phyloP scores from a whole-genome alignment of 306 rosid genomes.

The Cucurbita moschata region DNA sequence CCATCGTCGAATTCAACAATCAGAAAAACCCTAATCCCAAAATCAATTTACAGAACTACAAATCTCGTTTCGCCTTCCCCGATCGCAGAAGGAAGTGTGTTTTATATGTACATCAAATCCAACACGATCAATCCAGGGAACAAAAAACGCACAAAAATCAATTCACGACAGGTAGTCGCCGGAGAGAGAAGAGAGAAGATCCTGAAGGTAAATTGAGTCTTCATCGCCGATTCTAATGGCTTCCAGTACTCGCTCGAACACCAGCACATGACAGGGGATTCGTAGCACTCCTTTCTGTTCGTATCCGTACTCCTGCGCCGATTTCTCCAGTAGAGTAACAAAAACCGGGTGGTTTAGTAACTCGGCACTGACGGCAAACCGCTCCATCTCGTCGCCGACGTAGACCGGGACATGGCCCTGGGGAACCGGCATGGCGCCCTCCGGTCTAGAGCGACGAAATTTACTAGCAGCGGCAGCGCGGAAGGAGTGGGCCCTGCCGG shows the following conservation, averaged over 20 bases:
- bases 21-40: too few species aligned
- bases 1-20: background rate
- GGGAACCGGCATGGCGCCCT: conserved; percentile 18
- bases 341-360: conserved; percentile 75
- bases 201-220: conserved; percentile 32
- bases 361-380: conserved; percentile 69
- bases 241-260: conserved; percentile 74
- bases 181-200: conserved; percentile 31
- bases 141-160: background rate
- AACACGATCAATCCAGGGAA: background rate
- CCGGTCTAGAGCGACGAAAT: background rate
- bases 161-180: conserved; percentile 8
- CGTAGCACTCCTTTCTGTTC: conserved; percentile 79
- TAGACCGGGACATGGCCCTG: conserved; percentile 79
- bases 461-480: conserved; percentile 8
- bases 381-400: conserved; percentile 94
- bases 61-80: background rate
- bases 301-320: conserved; percentile 90
- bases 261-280: conserved; percentile 68
- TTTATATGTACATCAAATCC: conserved; percentile 1
- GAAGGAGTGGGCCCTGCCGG: conserved; percentile 23
- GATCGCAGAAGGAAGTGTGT: background rate
- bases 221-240: conserved; percentile 49
- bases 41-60: background rate
- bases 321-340: conserved; percentile 56